Conservation (phyloP, 495 filamentous ascomycete genomes). For the Xanthoparmelia taractica region DNA sequence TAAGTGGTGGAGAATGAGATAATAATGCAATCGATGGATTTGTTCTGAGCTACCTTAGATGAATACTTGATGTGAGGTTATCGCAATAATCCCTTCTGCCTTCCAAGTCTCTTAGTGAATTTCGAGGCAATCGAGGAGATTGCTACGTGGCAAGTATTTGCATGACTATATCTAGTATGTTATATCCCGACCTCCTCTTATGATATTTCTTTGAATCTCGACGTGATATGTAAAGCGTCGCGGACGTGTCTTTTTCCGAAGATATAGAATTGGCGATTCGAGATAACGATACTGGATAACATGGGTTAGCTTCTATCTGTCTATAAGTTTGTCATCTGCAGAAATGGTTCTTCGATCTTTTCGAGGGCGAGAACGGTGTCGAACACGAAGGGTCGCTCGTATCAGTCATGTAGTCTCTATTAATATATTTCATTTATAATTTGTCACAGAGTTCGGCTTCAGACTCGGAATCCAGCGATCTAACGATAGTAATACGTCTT, state of each 20-base stretch:
- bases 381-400: conserved; percentile 6
- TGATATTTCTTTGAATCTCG: too few relatives aligned
- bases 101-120: background rate
- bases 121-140: background rate
- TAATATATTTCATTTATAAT: background rate
- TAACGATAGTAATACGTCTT: too few relatives aligned
- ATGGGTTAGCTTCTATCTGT: conserved; percentile 9
- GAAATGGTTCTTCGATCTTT: conserved; percentile 2
- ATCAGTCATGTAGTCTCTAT: conserved; percentile 5
- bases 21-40: conserved; percentile 11
- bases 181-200: background rate
- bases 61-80: too few relatives aligned
- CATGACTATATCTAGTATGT: background rate
- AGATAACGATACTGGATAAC: conserved; percentile 1
- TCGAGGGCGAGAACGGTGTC: background rate
- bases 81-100: too few relatives aligned
- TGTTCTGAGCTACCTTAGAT: conserved; percentile 18
- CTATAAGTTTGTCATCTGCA: conserved; percentile 12
- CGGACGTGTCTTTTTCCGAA: conserved; percentile 6
- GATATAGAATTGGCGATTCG: conserved; percentile 6
- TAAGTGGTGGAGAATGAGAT: conserved; percentile 17
- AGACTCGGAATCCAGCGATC: too few relatives aligned
- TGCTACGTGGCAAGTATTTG: background rate
- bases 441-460: too few relatives aligned
- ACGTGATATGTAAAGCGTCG: background rate